phyloP scores from a whole-genome alignment of 2,329 filamentous ascomycete species.

The Phialocephala sp. region DNA sequence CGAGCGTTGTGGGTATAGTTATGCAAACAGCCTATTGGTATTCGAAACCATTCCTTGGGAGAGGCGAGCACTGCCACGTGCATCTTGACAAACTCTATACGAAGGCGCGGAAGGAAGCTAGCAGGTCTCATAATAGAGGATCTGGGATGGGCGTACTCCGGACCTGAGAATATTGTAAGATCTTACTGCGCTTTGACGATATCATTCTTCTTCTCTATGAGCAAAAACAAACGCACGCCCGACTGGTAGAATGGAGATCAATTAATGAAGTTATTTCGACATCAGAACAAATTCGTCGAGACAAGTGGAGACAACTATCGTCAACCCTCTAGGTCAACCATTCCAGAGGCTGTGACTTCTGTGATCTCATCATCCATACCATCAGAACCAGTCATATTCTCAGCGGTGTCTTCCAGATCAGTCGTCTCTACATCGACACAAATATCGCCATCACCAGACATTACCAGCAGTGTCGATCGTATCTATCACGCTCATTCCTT shows the following conservation, averaged over 20 bases:
- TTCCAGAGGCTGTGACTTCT: neutral
- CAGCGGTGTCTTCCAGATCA: neutral
- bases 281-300: neutral
- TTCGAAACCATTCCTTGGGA: constrained; percentile 4
- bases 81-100: neutral
- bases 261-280: constrained; percentile 7
- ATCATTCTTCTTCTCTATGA: neutral
- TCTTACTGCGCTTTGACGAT: neutral
- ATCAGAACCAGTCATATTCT: neutral
- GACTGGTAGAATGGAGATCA: neutral
- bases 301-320: neutral
- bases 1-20: neutral
- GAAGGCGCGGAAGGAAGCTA: constrained; percentile 2
- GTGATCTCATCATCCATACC: neutral
- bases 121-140: constrained; percentile 1
- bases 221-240: constrained; percentile 2
- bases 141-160: neutral
- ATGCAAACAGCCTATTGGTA: neutral
- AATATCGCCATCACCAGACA: neutral
- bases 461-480: neutral
- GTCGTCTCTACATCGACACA: neutral
- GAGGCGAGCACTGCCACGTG: constrained; percentile 2
- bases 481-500: neutral
- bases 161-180: constrained; percentile 5
- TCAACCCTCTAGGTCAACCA: neutral